Conservation (phyloP, 192 early-diverging fungal species). For the Backusella tarrabulga region DNA sequence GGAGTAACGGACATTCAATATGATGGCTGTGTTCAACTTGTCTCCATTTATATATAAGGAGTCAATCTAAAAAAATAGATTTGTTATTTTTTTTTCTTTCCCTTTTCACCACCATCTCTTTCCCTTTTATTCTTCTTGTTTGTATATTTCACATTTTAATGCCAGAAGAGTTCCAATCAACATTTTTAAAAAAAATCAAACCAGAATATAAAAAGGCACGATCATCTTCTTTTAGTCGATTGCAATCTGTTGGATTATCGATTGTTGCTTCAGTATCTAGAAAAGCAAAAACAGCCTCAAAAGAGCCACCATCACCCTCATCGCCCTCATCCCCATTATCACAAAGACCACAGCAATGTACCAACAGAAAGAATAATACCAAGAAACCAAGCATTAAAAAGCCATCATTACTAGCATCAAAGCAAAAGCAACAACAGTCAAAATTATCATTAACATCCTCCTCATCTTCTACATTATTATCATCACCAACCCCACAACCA, state of each 20-base stretch:
- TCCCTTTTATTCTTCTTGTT: neutral
- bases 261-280: conserved; percentile 11
- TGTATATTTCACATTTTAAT: conserved; percentile 5
- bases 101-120: neutral
- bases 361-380: neutral
- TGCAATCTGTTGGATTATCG: conserved; percentile 12
- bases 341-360: neutral
- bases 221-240: conserved; percentile 1
- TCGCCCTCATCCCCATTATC: neutral
- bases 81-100: neutral
- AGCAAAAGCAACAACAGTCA: neutral
- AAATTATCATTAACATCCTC: neutral
- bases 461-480: neutral
- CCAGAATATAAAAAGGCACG: neutral
- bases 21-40: neutral
- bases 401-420: neutral
- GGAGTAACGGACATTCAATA: conserved; percentile 4
- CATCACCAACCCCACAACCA: neutral
- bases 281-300: neutral
- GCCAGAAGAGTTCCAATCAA: conserved; percentile 3
- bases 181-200: conserved; percentile 12
- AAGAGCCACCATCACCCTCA: neutral
- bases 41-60: neutral
- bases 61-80: conserved; percentile 6
- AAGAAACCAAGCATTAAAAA: neutral